A percentile compares a stretch with the other conserved stretches of the same genome.
Conservation (phyloP, 371 early-diverging fungal species). For the Mortierella sp. region DNA sequence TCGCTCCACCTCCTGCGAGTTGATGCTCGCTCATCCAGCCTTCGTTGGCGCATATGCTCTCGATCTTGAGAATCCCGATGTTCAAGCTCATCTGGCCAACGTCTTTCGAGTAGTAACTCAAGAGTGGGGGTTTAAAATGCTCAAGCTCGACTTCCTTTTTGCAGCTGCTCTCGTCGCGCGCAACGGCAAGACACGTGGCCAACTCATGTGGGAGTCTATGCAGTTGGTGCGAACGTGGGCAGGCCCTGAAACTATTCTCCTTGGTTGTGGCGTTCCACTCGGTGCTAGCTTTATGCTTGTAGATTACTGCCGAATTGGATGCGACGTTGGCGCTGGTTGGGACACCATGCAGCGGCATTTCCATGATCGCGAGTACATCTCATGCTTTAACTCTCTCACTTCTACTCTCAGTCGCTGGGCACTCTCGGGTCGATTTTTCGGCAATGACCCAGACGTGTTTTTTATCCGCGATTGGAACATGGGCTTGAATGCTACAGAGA, state of each 20-base stretch:
- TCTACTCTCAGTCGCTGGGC: conserved; percentile 70
- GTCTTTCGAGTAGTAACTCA: conserved; percentile 65
- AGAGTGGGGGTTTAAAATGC: conserved; percentile 71
- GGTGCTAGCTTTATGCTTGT: conserved; percentile 65
- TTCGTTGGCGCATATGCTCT: conserved; percentile 66
- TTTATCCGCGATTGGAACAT: conserved; percentile 64
- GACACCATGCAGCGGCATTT: conserved; percentile 65
- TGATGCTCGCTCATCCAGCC: conserved; percentile 42
- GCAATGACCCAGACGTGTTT: conserved; percentile 75
- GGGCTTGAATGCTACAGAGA: conserved; percentile 62
- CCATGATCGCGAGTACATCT: conserved; percentile 72
- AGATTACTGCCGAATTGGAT: conserved; percentile 73
- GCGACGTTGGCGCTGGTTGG: conserved; percentile 72
- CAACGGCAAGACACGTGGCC: conserved; percentile 66
- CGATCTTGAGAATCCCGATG: conserved; percentile 65
- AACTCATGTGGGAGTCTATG: conserved; percentile 75
- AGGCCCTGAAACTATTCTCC: conserved; percentile 63
- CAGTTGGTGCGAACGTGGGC: conserved; percentile 64
- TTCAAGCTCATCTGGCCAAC: conserved; percentile 61
- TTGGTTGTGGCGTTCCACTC: conserved; percentile 73
- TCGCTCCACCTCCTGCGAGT: conserved; percentile 61
- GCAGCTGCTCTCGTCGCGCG: conserved; percentile 71
- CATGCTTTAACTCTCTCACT: conserved; percentile 67
- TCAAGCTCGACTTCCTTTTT: conserved; percentile 72
- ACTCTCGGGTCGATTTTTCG: conserved; percentile 70